Evolutionary conservation across 1,139 yeast genomes (phyloP).

Genomic region (Diutina ranongensis): DNA sequence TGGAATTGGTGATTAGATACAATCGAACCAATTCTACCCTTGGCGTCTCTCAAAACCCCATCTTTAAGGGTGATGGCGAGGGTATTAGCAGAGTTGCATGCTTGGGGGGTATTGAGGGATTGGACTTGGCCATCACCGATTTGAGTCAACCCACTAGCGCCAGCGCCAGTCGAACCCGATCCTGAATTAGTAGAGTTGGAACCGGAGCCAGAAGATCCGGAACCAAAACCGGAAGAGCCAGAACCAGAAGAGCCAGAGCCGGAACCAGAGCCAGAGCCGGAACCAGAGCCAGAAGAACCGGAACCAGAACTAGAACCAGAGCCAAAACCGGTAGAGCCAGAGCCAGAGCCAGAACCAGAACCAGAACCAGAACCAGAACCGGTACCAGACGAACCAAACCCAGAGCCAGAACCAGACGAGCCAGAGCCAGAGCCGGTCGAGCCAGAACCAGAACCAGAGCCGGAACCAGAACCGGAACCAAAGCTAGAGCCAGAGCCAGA

Average conservation of each 20-base stretch:
- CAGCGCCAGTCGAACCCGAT: constrained; percentile 9
- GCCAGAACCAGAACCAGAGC: background rate
- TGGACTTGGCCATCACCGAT: background rate
- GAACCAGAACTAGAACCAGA: background rate
- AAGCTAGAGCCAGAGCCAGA: constrained; percentile 9
- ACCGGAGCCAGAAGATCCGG: constrained; percentile 7
- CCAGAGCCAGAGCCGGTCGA: background rate
- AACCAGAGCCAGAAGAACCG: background rate
- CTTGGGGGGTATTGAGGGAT: constrained; percentile 9
- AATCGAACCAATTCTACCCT: constrained; percentile 70
- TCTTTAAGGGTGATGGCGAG: constrained; percentile 43
- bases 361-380: background rate
- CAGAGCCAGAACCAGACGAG: no score
- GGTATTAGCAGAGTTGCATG: constrained; percentile 43
- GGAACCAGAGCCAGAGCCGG: background rate
- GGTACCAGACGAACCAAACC: constrained; percentile 12
- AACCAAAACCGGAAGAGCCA: background rate
- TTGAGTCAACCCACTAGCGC: background rate
- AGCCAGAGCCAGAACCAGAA: background rate
- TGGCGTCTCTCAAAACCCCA: constrained; percentile 44
- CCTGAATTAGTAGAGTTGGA: constrained; percentile 8
- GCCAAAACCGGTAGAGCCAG: background rate
- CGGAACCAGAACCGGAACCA: constrained; percentile 9
- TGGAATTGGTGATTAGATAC: constrained; percentile 84
- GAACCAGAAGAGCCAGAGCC: background rate